phyloP scores from a whole-genome alignment of 176 grass and related monocot genomes.

The Bromus sterilis region DNA sequence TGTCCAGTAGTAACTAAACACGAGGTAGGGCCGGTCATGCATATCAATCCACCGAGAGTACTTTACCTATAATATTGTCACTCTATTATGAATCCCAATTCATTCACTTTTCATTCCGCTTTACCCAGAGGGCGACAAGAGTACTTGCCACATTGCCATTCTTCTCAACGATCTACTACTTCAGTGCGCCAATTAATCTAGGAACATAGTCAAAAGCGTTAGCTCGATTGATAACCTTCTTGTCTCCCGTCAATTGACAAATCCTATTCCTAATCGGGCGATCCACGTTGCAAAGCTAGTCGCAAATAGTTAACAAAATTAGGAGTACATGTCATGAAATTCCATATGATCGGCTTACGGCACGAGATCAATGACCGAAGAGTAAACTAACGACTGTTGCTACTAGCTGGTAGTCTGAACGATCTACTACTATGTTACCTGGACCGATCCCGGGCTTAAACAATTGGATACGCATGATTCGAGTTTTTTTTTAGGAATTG shows the following conservation, averaged over 20 bases:
- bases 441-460: neutral
- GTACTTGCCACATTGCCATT: no score
- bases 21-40: neutral
- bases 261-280: neutral
- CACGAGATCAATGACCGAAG: neutral
- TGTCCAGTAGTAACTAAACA: neutral
- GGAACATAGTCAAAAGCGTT: neutral
- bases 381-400: neutral
- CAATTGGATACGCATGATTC: neutral
- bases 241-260: neutral
- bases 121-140: neutral
- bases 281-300: neutral
- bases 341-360: neutral
- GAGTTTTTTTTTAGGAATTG: neutral
- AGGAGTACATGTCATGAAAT: neutral
- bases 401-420: neutral
- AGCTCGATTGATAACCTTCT: neutral
- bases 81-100: neutral
- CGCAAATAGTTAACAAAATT: neutral
- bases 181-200: no score
- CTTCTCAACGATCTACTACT: no score
- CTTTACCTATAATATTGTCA: neutral
- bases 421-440: neutral
- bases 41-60: neutral
- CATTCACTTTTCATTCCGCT: neutral